Base-by-base conservation (phyloP, 169 alveolate species). In the Plasmodium yoelii region DNA sequence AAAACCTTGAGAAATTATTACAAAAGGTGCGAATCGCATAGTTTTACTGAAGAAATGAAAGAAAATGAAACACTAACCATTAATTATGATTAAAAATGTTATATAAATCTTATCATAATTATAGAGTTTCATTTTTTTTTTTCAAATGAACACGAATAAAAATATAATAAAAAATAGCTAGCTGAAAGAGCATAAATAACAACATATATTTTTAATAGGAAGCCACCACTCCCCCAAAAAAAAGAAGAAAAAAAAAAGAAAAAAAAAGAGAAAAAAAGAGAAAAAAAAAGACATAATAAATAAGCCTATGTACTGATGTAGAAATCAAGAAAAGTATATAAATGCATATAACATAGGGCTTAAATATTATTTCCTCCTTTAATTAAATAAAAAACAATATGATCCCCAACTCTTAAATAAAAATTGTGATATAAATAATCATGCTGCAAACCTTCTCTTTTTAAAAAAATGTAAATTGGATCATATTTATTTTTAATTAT, bases 401-500 rank as follows among this genome's bases (percentile, higher is more conserved):
- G 55, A 59, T 80, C 90, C 8, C 90, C 90, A 22, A 80, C 90
- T 24, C 90, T 53, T 59, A 80, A 47, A 67, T 80, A 80, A 67
- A 65, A 80, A 53, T 80, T 60, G 6, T 80, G 90, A 28, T 80
- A 80, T 10, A 80, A 53, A 59, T 80, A 80, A 51, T 80, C 90
- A 22, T 80, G 90, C 57, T 80, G 90, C 26, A 80, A 59, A 10
- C 90, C 90, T 26, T 80, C 90, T 55, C 90, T 67, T 47, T 80
- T 80, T 47, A 80, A 59, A 55, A 80, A 80, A 24, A 51, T 39
- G 46, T 65, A 80, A 28, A 80, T 71, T 13, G 90, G 82, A 26
- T 80, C 90, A 42, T n/a, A 47, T 59, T 80, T 80, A 46, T 57
- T 39, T 67, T 64, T 63, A 24, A 80, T 80, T 51, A 80, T 80